Evolutionary conservation across 495 filamentous ascomycete species (phyloP), one percentile per base, ranked within the genome.

Genomic region (Articulospora tetracladia): DNA sequence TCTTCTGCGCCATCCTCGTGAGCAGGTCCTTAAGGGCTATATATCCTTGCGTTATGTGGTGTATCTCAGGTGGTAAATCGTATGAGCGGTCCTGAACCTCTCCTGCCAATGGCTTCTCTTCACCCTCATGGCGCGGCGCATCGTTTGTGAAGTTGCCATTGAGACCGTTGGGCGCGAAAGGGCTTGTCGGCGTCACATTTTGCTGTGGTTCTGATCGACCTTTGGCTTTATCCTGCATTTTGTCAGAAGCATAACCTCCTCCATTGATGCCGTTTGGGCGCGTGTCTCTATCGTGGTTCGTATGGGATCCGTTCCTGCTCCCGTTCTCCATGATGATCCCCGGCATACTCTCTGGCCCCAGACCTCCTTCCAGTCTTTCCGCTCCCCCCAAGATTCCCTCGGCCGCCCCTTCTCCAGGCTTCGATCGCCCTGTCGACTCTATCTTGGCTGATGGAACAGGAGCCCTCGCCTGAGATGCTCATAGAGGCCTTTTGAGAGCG

Each of bases 41-140:
- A 62, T 89, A 95, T 26, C 85, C 84, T 57, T 86, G 74, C 0
- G 89, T 89, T 58, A 97, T 89, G 62, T 95, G 92, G 50, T 79
- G 74, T 20, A 98, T 83, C 66, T 93, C 87, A 32, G 91, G 90
- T 0, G 87, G 86, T 1, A 83, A 75, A 25, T 85, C 77, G 54
- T 77, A 76, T 65, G 79, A 73, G 27, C 67, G 61, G 0, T 59
- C 50, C 36, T 64, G 44, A 25, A 64, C n/a, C 39, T 62, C 56
- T n/a, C 50, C 7, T 8, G 58, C 58, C 3, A 51, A 26, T 3
- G 26, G 7, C 44, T 57, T 32, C 13, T 23, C 49, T 19, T 11
- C 53, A 2, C 28, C 52, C n/a, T 55, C 28, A 46, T 54, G 57
- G 15, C 48, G 54, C 34, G 28, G 59, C 12, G 62, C 41, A 17